Evolutionary conservation across 2,329 filamentous ascomycete species (phyloP).

Genomic region (Clarireedia homoeocarpa): DNA sequence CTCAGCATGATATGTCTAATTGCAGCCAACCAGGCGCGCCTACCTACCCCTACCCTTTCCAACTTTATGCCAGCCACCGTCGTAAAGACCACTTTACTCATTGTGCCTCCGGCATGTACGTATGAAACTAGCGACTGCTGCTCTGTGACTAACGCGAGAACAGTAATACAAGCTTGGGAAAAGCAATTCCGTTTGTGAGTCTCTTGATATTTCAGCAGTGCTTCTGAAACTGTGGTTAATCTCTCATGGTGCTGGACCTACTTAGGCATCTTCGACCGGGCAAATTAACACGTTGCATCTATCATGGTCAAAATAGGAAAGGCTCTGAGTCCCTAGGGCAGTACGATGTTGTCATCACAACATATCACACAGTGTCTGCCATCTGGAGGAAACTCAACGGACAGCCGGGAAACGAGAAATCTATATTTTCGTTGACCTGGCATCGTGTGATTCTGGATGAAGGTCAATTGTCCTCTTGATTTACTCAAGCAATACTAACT

Average conservation of each 20-base stretch:
- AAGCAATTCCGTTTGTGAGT: slow-evolving; percentile 13
- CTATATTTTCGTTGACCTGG: slow-evolving; percentile 34
- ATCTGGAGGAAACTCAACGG: slow-evolving; percentile 17
- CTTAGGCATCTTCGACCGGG: slow-evolving; percentile 8
- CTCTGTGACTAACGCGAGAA: background rate
- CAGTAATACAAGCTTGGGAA: slow-evolving; percentile 15
- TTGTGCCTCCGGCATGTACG: slow-evolving; percentile 15
- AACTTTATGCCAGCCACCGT: background rate
- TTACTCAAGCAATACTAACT: slow-evolving; percentile 2
- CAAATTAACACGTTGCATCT: slow-evolving; percentile 2
- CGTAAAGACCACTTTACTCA: slow-evolving; percentile 12
- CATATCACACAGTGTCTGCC: slow-evolving; percentile 38
- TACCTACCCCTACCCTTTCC: background rate
- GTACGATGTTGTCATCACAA: slow-evolving; percentile 39
- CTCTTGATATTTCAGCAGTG: background rate
- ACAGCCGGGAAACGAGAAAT: background rate
- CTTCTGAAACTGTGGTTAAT: background rate
- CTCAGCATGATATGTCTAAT: slow-evolving; percentile 34
- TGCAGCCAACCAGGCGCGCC: slow-evolving; percentile 4
- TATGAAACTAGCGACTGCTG: background rate
- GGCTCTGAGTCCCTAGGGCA: background rate
- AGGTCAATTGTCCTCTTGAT: slow-evolving; percentile 27
- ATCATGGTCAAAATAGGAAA: slow-evolving; percentile 13
- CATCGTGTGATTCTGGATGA: slow-evolving; percentile 38
- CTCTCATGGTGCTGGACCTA: background rate